phyloP scores from a whole-genome alignment of 495 filamentous ascomycete genomes.

The Cercophora sp. region DNA sequence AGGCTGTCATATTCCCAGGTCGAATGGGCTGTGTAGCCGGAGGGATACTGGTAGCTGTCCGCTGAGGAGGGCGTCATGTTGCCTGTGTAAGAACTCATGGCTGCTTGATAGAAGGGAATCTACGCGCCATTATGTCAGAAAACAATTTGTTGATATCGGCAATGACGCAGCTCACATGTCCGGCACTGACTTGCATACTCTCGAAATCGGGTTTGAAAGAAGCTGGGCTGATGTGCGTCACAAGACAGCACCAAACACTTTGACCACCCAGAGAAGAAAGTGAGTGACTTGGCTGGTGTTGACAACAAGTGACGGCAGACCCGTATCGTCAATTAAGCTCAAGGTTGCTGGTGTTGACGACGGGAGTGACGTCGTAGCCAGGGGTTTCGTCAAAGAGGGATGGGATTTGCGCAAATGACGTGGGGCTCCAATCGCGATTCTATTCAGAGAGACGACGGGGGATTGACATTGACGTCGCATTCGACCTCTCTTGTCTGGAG shows the following conservation, averaged over 20 bases:
- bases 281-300: background rate
- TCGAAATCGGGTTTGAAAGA: background rate
- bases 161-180: background rate
- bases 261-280: background rate
- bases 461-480: no score
- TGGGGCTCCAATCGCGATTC: background rate
- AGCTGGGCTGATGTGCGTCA: no score
- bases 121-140: background rate
- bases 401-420: background rate
- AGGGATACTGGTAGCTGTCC: background rate
- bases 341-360: background rate
- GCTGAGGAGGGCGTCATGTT: background rate
- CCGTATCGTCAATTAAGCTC: background rate
- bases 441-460: background rate
- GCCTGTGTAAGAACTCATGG: background rate
- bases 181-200: background rate
- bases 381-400: background rate
- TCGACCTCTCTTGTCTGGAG: background rate
- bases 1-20: background rate
- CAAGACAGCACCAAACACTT: no score
- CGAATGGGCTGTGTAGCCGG: background rate
- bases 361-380: background rate
- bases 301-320: background rate
- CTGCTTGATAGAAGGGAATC: background rate
- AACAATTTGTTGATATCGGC: background rate